Percentiles rank a stretch among this genome's conserved stretches.
Evolutionary conservation across 164 flowering plant species (phyloP).

Genomic region (Tinospora cordifolia): DNA sequence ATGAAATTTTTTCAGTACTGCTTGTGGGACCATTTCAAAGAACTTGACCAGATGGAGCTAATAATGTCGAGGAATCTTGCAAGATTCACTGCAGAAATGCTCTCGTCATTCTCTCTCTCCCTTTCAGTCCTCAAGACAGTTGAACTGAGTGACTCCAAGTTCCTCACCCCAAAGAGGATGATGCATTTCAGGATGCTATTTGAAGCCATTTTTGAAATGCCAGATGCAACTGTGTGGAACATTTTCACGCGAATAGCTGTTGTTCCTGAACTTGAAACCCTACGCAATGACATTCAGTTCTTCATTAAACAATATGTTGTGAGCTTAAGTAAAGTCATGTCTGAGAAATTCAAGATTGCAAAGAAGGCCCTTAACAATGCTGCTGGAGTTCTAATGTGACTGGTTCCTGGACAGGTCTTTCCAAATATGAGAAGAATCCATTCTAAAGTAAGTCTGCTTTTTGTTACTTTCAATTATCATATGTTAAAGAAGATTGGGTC

Average conservation of each 20-base stretch:
- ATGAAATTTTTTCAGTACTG: constrained; percentile 55
- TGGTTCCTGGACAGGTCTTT: no score
- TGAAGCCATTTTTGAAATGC: constrained; percentile 59
- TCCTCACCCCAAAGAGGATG: constrained; percentile 54
- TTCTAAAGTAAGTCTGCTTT: no score
- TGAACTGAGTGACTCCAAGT: constrained; percentile 41
- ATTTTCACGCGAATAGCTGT: constrained; percentile 70
- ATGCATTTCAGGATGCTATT: constrained; percentile 88
- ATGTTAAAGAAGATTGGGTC: no score
- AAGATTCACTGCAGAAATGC: constrained; percentile 68
- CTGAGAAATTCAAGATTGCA: constrained; percentile 50
- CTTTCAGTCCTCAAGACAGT: constrained; percentile 61
- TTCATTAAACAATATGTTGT: constrained; percentile 57
- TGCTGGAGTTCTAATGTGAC: constrained; percentile 61
- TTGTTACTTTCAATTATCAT: no score
- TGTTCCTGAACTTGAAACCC: constrained; percentile 60
- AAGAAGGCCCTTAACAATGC: constrained; percentile 66
- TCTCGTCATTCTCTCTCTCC: constrained; percentile 61
- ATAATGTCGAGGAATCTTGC: constrained; percentile 74
- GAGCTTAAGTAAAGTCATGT: constrained; percentile 14
- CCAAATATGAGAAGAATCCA: no score
- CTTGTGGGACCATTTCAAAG: constrained; percentile 92
- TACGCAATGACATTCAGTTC: constrained; percentile 54
- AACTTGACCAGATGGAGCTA: constrained; percentile 64
- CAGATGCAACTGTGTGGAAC: constrained; percentile 68